A percentile compares a stretch with the other conserved stretches of the same genome.
phyloP scores from a whole-genome alignment of 2,329 filamentous ascomycete genomes.

The Epichloe festucae region DNA sequence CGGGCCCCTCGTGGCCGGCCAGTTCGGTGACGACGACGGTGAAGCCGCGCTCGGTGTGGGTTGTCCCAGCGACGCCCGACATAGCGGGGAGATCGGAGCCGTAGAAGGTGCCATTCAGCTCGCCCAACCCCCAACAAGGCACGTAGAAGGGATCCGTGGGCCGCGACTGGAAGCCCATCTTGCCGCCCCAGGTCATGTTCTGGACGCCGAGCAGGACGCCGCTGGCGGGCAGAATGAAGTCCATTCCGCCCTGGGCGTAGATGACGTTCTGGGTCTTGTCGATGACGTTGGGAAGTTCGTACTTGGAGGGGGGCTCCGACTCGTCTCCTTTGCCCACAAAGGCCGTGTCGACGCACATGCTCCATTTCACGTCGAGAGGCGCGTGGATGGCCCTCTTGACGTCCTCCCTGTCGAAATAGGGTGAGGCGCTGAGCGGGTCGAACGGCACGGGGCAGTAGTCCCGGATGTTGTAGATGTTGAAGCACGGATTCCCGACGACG shows the following conservation, averaged over 20 bases:
- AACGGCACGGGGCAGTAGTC: constrained; percentile 58
- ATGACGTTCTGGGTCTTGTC: constrained; percentile 35
- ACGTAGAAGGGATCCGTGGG: constrained; percentile 56
- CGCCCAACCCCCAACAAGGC: constrained; percentile 24
- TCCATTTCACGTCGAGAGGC: constrained; percentile 24
- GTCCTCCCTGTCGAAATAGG: constrained; percentile 61
- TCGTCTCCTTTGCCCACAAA: constrained; percentile 11
- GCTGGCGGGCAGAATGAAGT: constrained; percentile 54
- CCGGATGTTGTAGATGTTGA: constrained; percentile 61
- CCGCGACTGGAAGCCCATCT: constrained; percentile 51
- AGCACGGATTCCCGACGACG: constrained; percentile 58
- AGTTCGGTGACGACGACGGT: constrained; percentile 55
- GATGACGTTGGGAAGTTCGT: constrained; percentile 54
- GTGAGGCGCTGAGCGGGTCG: constrained; percentile 58
- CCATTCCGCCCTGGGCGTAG: constrained; percentile 58
- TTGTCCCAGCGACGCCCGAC: constrained; percentile 53
- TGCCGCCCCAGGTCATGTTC: constrained; percentile 69
- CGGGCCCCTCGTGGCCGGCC: constrained; percentile 54
- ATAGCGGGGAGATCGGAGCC: constrained; percentile 27
- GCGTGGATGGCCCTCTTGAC: constrained; percentile 59
- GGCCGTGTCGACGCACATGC: constrained; percentile 3
- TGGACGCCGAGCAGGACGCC: constrained; percentile 62
- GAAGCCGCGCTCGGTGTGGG: constrained; percentile 61
- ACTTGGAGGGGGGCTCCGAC: constrained; percentile 34
- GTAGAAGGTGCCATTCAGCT: constrained; percentile 34